These are phyloP conservation scores for Herpetomonas tarakana DNA, from an alignment of 208 protist genomes.

Conservation along the genomic window DNA sequence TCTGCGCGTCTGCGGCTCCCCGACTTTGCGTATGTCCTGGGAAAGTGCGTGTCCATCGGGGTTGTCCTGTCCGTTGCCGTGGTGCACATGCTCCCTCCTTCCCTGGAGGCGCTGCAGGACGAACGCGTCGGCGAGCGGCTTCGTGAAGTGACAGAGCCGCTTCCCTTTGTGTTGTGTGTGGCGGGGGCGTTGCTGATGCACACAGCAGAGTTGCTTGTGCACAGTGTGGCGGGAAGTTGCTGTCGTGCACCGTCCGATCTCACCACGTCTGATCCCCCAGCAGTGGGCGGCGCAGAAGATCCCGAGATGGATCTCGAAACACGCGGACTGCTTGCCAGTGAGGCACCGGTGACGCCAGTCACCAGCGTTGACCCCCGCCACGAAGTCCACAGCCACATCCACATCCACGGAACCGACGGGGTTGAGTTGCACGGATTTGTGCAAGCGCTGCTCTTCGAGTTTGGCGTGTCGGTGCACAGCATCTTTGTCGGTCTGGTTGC, in stretches of 20 bases:
- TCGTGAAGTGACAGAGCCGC: conserved; percentile 10
- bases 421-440: conserved; percentile 9
- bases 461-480: conserved; percentile 63
- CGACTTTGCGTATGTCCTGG: conserved; percentile 38
- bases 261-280: not conserved
- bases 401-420: conserved; percentile 1
- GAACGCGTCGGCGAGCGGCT: conserved; percentile 14
- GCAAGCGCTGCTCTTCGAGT: conserved; percentile 47
- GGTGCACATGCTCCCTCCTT: conserved; percentile 48
- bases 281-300: not conserved
- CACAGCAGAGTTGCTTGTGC: conserved; percentile 19
- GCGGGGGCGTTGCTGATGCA: conserved; percentile 31
- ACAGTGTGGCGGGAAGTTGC: conserved; percentile 9
- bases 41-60: conserved; percentile 52
- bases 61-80: conserved; percentile 53
- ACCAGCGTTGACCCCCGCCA: not conserved
- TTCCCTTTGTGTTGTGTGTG: conserved; percentile 35
- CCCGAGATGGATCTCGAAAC: not conserved
- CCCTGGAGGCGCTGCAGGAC: conserved; percentile 23
- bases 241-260: not conserved
- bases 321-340: too few relatives aligned
- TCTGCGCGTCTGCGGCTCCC: conserved; percentile 21
- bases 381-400: not conserved
- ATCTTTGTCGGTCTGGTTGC: conserved; percentile 62
- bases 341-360: too few relatives aligned